Conservation (phyloP, 768 basidiomycete species). For the Tephrocybe sp. region DNA sequence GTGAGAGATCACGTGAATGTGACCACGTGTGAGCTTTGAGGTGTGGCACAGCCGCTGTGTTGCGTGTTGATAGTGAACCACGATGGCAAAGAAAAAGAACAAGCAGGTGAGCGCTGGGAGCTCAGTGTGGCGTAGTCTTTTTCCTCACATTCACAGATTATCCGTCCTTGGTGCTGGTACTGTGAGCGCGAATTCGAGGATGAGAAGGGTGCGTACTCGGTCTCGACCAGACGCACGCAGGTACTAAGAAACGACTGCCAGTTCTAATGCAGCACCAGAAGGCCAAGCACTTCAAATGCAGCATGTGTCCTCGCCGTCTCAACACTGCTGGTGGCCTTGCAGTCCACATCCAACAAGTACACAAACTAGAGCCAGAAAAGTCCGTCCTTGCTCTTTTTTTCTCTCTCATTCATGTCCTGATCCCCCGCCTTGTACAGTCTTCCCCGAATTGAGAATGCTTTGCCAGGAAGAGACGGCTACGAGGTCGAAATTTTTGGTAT, state of each 20-base stretch:
- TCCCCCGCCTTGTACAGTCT: conserved; percentile 37
- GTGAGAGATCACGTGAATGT: conserved; percentile 5
- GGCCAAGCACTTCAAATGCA: conserved; percentile 98
- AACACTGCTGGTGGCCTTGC: conserved; percentile 98
- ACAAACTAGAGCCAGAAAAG: conserved; percentile 97
- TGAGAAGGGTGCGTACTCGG: conserved; percentile 76
- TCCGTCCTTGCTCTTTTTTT: conserved; percentile 30
- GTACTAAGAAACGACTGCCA: too few species aligned
- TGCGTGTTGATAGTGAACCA: too few species aligned
- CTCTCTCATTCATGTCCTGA: not conserved
- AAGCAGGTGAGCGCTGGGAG: conserved; percentile 42
- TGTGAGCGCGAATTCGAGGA: conserved; percentile 99
- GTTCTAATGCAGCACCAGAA: conserved; percentile 99
- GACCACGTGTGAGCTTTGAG: conserved; percentile 2
- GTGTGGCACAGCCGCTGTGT: not conserved
- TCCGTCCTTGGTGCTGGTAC: conserved; percentile 98
- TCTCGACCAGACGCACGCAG: too few species aligned
- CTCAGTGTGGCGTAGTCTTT: not conserved
- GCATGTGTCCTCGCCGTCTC: conserved; percentile 89
- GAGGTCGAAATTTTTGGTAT: conserved; percentile 99
- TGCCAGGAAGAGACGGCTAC: conserved; percentile 95
- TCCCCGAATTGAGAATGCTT: conserved; percentile 92
- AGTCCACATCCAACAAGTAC: conserved; percentile 97
- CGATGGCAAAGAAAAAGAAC: conserved; percentile 61
- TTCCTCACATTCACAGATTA: conserved; percentile 44